phyloP scores from a whole-genome alignment of 2,329 filamentous ascomycete genomes.

The Metarhizium humberi region DNA sequence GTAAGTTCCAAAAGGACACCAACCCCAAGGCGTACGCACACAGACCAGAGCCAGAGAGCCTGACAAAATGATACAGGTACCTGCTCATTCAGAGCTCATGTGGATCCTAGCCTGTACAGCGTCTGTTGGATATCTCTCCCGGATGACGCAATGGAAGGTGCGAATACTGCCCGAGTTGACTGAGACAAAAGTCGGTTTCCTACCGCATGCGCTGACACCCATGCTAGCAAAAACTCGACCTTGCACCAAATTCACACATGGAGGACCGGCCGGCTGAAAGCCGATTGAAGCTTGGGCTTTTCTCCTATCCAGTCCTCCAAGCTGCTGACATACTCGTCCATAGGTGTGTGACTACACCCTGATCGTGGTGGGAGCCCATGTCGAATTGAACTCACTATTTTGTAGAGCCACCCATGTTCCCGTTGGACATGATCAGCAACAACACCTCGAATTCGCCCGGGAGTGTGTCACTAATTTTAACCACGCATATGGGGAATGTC shows the following conservation, averaged over 20 bases:
- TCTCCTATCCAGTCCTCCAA: constrained; percentile 92
- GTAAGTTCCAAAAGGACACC: constrained; percentile 34
- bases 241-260: constrained; percentile 48
- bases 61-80: constrained; percentile 40
- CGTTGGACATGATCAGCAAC: constrained; percentile 89
- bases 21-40: neutral
- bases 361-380: neutral
- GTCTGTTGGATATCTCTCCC: constrained; percentile 82
- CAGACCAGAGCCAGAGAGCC: neutral
- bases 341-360: constrained; percentile 33
- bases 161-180: neutral
- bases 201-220: neutral
- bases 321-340: constrained; percentile 91
- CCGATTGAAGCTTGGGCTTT: constrained; percentile 72
- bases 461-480: constrained; percentile 86
- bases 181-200: neutral
- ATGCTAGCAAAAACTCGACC: constrained; percentile 60
- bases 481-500: constrained; percentile 53
- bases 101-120: constrained; percentile 93
- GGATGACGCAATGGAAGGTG: constrained; percentile 99
- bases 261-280: constrained; percentile 51
- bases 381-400: constrained; percentile 1
- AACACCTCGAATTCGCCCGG: constrained; percentile 89
- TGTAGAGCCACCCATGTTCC: constrained; percentile 81
- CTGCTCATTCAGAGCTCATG: constrained; percentile 82